Conservation (phyloP, 2,329 filamentous ascomycete genomes). For the Trichoderma sp. region DNA sequence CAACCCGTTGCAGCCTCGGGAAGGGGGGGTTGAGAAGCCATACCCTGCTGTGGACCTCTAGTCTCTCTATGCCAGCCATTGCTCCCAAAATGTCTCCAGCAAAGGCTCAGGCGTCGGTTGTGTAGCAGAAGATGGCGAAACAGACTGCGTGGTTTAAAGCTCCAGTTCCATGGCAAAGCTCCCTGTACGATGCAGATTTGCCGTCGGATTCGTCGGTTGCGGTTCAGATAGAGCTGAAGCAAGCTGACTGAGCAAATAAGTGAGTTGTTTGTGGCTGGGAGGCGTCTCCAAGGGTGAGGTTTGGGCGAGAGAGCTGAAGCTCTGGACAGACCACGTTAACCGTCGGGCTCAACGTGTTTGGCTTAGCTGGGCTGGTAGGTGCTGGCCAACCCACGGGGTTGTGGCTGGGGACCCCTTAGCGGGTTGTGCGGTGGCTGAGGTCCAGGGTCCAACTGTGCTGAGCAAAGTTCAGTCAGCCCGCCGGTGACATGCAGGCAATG, state of each 20-base stretch:
- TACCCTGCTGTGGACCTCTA: slow-evolving; percentile 98
- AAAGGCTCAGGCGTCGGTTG: neutral
- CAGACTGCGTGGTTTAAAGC: slow-evolving; percentile 16
- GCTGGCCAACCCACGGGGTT: neutral
- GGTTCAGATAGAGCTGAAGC: neutral
- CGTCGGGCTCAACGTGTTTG: slow-evolving; percentile 14
- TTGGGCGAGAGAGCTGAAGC: slow-evolving; percentile 12
- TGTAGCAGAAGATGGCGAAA: slow-evolving; percentile 3
- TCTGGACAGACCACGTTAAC: slow-evolving; percentile 17
- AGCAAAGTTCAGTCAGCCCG: slow-evolving; percentile 5
- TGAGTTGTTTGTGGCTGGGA: neutral
- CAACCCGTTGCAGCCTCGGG: neutral
- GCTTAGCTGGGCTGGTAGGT: neutral
- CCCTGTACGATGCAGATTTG: neutral
- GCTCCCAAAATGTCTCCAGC: neutral
- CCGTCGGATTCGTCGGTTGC: slow-evolving; percentile 2
- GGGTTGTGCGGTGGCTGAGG: slow-evolving; percentile 4
- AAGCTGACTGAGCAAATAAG: slow-evolving; percentile 6
- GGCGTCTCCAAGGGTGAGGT: neutral
- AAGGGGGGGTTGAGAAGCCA: slow-evolving; percentile 14
- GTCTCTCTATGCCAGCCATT: slow-evolving; percentile 94
- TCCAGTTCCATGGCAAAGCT: slow-evolving; percentile 18
- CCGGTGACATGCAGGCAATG: neutral
- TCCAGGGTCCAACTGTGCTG: neutral
- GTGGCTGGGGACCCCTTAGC: slow-evolving; percentile 7